These are phyloP conservation scores for Penicillium bovifimosum DNA, from an alignment of 495 filamentous ascomycete genomes.

Conservation along the genomic window DNA sequence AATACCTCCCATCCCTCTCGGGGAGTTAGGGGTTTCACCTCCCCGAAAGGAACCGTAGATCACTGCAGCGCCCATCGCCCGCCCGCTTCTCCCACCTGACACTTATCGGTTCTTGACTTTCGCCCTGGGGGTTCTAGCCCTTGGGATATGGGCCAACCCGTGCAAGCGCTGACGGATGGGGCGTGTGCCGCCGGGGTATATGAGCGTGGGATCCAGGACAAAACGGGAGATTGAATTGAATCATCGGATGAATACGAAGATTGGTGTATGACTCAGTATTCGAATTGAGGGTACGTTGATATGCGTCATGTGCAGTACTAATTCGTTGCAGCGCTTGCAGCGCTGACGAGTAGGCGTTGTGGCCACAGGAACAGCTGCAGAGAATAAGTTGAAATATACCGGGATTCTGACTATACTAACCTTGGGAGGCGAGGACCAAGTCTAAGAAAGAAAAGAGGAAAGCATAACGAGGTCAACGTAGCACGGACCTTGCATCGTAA, in stretches of 20 bases:
- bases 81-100: neutral
- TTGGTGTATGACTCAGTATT: too few relatives aligned
- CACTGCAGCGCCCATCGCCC: conserved; percentile 12
- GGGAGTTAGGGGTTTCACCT: conserved; percentile 9
- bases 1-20: conserved; percentile 2
- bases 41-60: conserved; percentile 19
- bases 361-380: too few relatives aligned
- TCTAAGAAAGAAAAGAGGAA: neutral
- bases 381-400: neutral
- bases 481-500: conserved; percentile 8
- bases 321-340: too few relatives aligned
- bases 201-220: neutral
- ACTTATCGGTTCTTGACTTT: neutral
- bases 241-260: neutral
- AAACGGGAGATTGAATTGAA: neutral
- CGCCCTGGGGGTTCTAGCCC: conserved; percentile 9
- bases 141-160: conserved; percentile 12
- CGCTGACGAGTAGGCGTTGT: too few relatives aligned
- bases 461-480: neutral
- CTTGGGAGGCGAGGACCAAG: neutral
- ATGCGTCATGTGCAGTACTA: too few relatives aligned
- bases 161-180: neutral
- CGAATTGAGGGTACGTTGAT: too few relatives aligned
- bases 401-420: neutral
- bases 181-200: neutral